Conservation (phyloP, 2,329 filamentous ascomycete genomes). For the Monascus ruber region DNA sequence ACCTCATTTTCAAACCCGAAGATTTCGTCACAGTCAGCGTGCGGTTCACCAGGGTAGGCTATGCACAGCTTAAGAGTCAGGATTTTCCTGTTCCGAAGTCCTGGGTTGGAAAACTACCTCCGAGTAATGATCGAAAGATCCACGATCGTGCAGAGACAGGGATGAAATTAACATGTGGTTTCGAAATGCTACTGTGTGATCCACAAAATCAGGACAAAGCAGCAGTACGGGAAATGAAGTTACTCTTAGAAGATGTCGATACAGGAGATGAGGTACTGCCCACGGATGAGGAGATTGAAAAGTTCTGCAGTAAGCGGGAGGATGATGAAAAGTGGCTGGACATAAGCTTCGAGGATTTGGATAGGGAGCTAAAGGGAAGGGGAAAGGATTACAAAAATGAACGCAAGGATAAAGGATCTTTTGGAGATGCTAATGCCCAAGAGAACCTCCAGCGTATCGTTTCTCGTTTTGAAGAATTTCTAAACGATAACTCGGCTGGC, state of each 20-base stretch:
- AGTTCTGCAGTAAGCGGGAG: conserved; percentile 55
- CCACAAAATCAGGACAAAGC: conserved; percentile 57
- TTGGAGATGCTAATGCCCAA: conserved; percentile 35
- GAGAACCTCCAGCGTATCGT: conserved; percentile 77
- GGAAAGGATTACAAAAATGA: conserved; percentile 26
- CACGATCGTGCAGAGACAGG: conserved; percentile 51
- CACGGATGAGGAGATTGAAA: conserved; percentile 56
- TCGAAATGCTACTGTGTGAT: conserved; percentile 72
- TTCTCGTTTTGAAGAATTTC: conserved; percentile 79
- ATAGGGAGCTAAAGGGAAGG: conserved; percentile 59
- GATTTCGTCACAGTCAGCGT: conserved; percentile 73
- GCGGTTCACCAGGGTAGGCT: conserved; percentile 78
- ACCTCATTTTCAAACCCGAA: conserved; percentile 57
- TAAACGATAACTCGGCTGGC: conserved; percentile 75
- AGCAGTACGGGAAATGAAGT: conserved; percentile 59
- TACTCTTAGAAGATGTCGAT: conserved; percentile 64
- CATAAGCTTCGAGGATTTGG: conserved; percentile 82
- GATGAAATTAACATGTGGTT: conserved; percentile 82
- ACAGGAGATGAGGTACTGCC: conserved; percentile 63
- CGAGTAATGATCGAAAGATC: conserved; percentile 33
- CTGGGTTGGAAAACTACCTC: conserved; percentile 37
- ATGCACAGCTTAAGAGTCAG: conserved; percentile 81
- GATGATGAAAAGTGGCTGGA: conserved; percentile 88
- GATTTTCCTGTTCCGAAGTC: conserved; percentile 57
- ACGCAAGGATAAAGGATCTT: conserved; percentile 17